A percentile compares a stretch with the other conserved stretches of the same genome.
Evolutionary conservation across 306 rosid species (phyloP).

Genomic region (Quercus berberidifolia): DNA sequence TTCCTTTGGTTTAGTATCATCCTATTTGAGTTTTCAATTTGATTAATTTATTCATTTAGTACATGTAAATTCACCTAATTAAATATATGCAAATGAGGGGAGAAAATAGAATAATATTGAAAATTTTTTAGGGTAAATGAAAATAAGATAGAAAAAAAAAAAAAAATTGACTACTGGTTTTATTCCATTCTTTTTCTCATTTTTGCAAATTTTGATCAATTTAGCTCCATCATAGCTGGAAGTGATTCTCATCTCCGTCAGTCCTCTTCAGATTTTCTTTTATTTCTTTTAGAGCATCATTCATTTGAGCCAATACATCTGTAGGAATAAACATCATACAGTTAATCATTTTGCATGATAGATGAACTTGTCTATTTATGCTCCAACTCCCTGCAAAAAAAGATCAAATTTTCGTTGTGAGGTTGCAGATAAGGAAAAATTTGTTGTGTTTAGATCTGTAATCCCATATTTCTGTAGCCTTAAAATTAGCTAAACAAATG

Average conservation of each 20-base stretch:
- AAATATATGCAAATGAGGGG: not conserved
- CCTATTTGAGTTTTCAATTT: not conserved
- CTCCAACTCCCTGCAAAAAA: not conserved
- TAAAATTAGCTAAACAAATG: not conserved
- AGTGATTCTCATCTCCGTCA: not conserved
- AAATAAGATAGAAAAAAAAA: not conserved
- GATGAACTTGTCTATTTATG: not conserved
- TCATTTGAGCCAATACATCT: not conserved
- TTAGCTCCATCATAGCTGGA: not conserved
- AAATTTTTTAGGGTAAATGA: not conserved
- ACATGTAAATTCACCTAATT: not conserved
- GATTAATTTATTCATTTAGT: not conserved
- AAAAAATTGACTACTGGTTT: not conserved
- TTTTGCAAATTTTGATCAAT: not conserved
- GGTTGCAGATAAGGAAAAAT: not conserved
- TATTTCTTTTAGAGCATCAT: not conserved
- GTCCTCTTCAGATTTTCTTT: not conserved
- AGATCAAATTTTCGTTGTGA: not conserved
- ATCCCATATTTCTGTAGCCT: not conserved
- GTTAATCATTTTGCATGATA: not conserved
- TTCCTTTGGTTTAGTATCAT: not conserved
- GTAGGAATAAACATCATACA: not conserved
- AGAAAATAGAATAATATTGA: not conserved
- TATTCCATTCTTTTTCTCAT: not conserved
- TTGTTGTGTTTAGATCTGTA: not conserved